phyloP scores from a whole-genome alignment of 2,329 filamentous ascomycete species.

The Colletotrichum paranaense region DNA sequence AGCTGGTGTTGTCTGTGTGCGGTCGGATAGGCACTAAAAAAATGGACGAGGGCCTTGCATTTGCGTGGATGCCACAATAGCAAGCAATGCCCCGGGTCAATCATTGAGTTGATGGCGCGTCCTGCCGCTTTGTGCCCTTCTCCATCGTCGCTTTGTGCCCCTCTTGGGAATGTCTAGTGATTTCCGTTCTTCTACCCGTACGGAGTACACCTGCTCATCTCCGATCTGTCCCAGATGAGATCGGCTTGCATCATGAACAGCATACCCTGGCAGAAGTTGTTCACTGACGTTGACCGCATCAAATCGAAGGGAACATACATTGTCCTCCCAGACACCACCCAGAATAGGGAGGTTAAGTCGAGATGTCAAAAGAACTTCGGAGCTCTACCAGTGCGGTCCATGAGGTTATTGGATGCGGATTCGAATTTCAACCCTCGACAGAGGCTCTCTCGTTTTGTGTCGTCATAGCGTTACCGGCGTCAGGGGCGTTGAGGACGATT shows the following conservation, averaged over 20 bases:
- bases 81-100: conserved; percentile 8
- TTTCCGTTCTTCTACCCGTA: neutral
- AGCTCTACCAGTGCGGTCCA: neutral
- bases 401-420: neutral
- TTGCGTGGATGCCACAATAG: neutral
- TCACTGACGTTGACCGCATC: neutral
- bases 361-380: neutral
- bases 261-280: neutral
- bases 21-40: conserved; percentile 3
- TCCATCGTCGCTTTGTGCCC: neutral
- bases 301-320: neutral
- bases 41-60: neutral
- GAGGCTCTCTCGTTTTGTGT: neutral
- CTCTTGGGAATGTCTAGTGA: neutral
- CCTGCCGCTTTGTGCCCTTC: conserved; percentile 2
- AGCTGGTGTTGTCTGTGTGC: conserved; percentile 20
- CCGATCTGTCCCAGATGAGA: conserved; percentile 16
- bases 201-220: conserved; percentile 5
- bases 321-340: too few species aligned
- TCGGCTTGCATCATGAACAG: conserved; percentile 8
- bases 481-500: neutral
- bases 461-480: neutral
- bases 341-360: neutral
- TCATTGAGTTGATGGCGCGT: neutral
- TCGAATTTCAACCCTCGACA: neutral